These are phyloP conservation scores for Geranomyces michiganensis DNA, from an alignment of 192 early-diverging fungal species.

Conservation along the genomic window DNA sequence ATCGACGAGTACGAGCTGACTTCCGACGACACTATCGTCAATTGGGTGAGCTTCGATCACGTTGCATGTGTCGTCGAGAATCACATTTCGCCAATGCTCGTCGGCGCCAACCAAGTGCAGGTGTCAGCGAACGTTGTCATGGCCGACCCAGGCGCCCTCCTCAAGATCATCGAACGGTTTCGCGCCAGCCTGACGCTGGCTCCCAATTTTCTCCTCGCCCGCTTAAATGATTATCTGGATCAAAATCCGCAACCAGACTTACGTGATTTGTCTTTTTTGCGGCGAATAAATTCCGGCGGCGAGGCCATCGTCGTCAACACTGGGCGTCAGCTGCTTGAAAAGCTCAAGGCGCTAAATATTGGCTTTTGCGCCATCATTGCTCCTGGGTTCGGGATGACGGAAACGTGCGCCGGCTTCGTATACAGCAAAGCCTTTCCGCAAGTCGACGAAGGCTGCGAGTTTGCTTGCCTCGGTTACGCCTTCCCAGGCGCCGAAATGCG, in stretches of 20 bases:
- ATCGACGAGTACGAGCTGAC: neutral
- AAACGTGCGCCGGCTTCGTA: conserved; percentile 8
- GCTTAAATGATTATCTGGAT: neutral
- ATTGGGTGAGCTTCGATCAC: conserved; percentile 4
- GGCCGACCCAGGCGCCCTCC: neutral
- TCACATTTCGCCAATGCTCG: conserved; percentile 2
- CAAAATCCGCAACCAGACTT: neutral
- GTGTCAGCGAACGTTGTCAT: neutral
- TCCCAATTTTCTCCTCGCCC: conserved; percentile 7
- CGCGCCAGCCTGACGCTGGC: neutral
- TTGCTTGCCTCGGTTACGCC: too few relatives aligned
- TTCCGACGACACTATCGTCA: neutral
- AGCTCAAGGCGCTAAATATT: neutral
- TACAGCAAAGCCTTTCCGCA: neutral
- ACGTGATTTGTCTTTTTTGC: neutral
- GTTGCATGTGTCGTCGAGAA: conserved; percentile 11
- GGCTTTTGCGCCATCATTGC: neutral
- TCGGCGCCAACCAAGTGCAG: conserved; percentile 9
- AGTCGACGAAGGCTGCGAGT: too few relatives aligned
- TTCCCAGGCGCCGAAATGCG: too few relatives aligned
- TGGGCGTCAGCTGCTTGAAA: conserved; percentile 6
- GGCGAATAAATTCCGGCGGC: conserved; percentile 7
- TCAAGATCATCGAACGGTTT: conserved; percentile 2
- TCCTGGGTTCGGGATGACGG: conserved; percentile 11
- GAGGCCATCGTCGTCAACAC: conserved; percentile 4